Percentiles rank a stretch among this genome's conserved stretches.
phyloP scores from a whole-genome alignment of 331 rosid species.

The Malus hybrid region DNA sequence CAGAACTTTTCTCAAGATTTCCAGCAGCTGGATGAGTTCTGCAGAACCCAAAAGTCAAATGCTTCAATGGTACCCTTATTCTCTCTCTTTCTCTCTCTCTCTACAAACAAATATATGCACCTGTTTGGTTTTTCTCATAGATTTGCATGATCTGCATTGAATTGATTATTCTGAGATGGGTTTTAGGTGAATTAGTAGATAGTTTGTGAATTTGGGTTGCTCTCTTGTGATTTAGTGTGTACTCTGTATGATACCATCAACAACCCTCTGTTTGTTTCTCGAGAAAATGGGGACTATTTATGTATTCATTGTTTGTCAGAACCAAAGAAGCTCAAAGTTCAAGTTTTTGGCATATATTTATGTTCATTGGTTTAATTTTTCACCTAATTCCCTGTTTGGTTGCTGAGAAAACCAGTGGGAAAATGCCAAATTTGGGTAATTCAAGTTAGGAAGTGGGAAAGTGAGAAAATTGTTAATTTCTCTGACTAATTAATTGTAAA shows the following conservation, averaged over 20 bases:
- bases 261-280: neutral
- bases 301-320: neutral
- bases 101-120: neutral
- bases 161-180: slow-evolving; percentile 12
- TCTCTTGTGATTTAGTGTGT: neutral
- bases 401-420: slow-evolving; percentile 8
- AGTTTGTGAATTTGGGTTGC: neutral
- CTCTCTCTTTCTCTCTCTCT: slow-evolving; percentile 4
- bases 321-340: neutral
- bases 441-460: neutral
- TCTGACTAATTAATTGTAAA: neutral
- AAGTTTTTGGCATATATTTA: neutral
- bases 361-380: neutral
- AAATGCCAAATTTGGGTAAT: neutral
- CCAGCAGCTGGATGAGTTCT: slow-evolving; percentile 85
- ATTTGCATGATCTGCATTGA: slow-evolving; percentile 25
- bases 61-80: slow-evolving; percentile 42
- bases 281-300: slow-evolving; percentile 19
- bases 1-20: slow-evolving; percentile 65
- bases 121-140: neutral
- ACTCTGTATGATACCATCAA: neutral
- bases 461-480: neutral
- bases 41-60: slow-evolving; percentile 47
- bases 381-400: neutral
- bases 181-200: slow-evolving; percentile 4